phyloP scores from a whole-genome alignment of 192 early-diverging fungal genomes.

The Rhizophagus sp. region DNA sequence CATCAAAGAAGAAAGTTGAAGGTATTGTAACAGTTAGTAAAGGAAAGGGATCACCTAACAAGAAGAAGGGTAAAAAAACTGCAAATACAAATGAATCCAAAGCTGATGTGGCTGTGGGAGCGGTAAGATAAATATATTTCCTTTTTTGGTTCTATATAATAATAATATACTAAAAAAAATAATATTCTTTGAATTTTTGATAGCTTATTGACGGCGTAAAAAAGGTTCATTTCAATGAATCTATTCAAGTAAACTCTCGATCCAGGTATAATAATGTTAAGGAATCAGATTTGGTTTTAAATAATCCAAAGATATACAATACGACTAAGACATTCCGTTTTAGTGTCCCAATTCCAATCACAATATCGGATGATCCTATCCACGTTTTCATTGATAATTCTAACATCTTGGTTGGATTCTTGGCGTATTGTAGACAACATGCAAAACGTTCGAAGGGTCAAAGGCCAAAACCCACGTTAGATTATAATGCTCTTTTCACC shows the following conservation, averaged over 20 bases:
- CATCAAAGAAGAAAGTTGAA: conserved; percentile 18
- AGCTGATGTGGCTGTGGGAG: background rate
- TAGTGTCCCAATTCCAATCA: conserved; percentile 23
- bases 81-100: background rate
- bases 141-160: background rate
- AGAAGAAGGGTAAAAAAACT: background rate
- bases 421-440: conserved; percentile 29
- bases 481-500: conserved; percentile 39
- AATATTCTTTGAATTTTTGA: background rate
- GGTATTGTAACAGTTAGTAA: background rate
- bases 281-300: background rate
- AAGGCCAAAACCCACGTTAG: conserved; percentile 32
- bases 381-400: conserved; percentile 51
- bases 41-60: background rate
- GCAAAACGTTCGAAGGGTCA: background rate
- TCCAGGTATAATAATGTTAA: background rate
- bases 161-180: too few relatives aligned
- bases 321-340: background rate
- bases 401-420: conserved; percentile 46
- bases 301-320: background rate
- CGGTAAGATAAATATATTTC: background rate
- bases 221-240: conserved; percentile 9
- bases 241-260: background rate
- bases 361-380: conserved; percentile 27
- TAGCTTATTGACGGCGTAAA: background rate